Percentiles rank a stretch among this genome's conserved stretches.
phyloP scores from a whole-genome alignment of 2,329 filamentous ascomycete genomes.

The Sphaerulina populicola region DNA sequence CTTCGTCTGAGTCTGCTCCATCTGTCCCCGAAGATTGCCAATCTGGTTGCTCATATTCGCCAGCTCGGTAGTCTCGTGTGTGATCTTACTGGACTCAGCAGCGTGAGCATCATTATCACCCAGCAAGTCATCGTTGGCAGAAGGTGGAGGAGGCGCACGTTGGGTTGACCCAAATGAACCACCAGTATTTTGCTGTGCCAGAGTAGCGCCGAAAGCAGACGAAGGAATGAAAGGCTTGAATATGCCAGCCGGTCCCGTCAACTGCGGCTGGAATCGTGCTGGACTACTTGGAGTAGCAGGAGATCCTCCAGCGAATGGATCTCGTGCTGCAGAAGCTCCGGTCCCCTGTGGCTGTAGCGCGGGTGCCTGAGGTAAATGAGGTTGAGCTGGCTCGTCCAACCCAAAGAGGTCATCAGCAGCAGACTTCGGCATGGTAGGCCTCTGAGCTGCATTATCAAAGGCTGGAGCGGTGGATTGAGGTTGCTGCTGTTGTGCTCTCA shows the following conservation, averaged over 20 bases:
- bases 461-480: conserved; percentile 45
- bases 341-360: conserved; percentile 61
- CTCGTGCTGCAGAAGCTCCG: conserved; percentile 57
- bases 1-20: conserved; percentile 84
- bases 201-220: conserved; percentile 79
- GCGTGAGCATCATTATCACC: conserved; percentile 67
- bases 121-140: conserved; percentile 66
- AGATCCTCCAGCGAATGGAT: conserved; percentile 53
- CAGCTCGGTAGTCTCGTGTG: conserved; percentile 80
- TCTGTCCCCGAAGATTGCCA: conserved; percentile 79
- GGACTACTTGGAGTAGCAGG: conserved; percentile 48
- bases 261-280: conserved; percentile 25
- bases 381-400: conserved; percentile 61
- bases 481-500: conserved; percentile 57
- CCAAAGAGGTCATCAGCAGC: conserved; percentile 92
- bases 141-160: conserved; percentile 24
- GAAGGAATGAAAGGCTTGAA: conserved; percentile 92
- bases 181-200: conserved; percentile 70
- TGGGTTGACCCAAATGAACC: conserved; percentile 39
- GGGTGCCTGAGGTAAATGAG: conserved; percentile 34
- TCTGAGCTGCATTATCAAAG: conserved; percentile 43
- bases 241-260: conserved; percentile 34
- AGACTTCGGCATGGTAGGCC: conserved; percentile 55
- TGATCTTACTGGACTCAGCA: conserved; percentile 79
- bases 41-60: conserved; percentile 96